Base-by-base conservation (phyloP, 441 rosid species). In the Hura crepitans region DNA sequence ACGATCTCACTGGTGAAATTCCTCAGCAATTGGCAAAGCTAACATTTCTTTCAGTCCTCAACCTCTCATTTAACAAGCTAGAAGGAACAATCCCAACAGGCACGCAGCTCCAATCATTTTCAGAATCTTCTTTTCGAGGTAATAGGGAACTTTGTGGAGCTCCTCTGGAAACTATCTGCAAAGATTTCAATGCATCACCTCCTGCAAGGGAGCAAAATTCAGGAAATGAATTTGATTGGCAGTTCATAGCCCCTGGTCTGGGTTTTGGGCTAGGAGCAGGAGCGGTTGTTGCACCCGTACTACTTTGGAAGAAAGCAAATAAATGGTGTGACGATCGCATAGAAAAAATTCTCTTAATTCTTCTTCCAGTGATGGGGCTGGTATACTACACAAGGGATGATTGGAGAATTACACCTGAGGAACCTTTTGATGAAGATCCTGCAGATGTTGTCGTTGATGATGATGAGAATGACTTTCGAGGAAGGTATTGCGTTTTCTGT, bases 401-500 rank as follows among this genome's bases (percentile, higher is more conserved):
- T 39, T 65, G 79, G 65, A 62, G 73, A n/a, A 37, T 28, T 23
- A 71, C 74, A 14, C 74, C 70, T 5, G 78, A 76, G n/a, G 80
- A 83, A 15, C 51, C 3, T 51, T 58, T 66, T 6, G 75, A 79
- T 25, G 74, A 71, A 23, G 70, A 77, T 62, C n/a, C 20, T 57
- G 62, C 78, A 25, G 74, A 72, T 7, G 42, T 5, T n/a, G 66
- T 65, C 0, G 49, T 17, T 10, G 60, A 74, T 0, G 45, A 61
- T 4, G 31, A 62, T 6, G 76, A 18, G 9, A 58, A 70, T 43
- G 53, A 33, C 42, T 62, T 69, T 30, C 65, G 25, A 13, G 87
- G 85, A 30, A 68, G 74, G 72, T 86, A 79, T 39, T 88, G 94
- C 68, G 84, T 88, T n/a, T 79, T 81, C 64, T 86, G 94, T 78